These are phyloP conservation scores for Mentha longifolia DNA, from an alignment of 257 asterid genomes.

Conservation along the genomic window DNA sequence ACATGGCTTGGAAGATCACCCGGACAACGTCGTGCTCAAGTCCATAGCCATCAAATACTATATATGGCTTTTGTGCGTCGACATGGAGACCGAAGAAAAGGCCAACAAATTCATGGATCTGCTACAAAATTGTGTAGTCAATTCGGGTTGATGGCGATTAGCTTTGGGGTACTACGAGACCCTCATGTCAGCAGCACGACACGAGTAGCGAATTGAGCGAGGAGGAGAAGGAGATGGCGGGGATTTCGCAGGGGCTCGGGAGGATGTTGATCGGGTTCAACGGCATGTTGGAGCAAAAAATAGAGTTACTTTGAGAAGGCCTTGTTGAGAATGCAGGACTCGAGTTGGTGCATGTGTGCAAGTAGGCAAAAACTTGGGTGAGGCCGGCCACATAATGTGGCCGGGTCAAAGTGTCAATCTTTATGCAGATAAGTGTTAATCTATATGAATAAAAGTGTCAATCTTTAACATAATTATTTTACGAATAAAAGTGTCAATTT, in stretches of 20 bases:
- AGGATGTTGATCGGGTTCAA: slow-evolving; percentile 86
- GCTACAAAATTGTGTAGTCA: slow-evolving; percentile 70
- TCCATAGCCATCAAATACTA: too few relatives aligned
- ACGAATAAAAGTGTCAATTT: too few relatives aligned
- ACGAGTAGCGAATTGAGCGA: slow-evolving; percentile 86
- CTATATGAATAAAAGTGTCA: too few relatives aligned
- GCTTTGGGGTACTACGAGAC: slow-evolving; percentile 95
- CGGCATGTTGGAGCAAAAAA: slow-evolving; percentile 84
- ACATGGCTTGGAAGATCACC: too few relatives aligned
- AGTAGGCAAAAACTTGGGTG: too few relatives aligned
- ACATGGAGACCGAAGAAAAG: slow-evolving; percentile 85
- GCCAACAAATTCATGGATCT: slow-evolving; percentile 78
- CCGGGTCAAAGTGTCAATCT: too few relatives aligned
- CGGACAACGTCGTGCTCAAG: too few relatives aligned
- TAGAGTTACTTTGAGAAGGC: slow-evolving; percentile 93
- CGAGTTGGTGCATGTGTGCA: too few relatives aligned
- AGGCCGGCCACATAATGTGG: too few relatives aligned
- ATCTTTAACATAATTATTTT: too few relatives aligned
- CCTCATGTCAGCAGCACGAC: slow-evolving; percentile 92
- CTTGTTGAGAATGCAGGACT: slow-evolving; percentile 54
- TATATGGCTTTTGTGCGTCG: slow-evolving; percentile 73
- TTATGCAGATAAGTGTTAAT: too few relatives aligned
- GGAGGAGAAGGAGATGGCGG: slow-evolving; percentile 74
- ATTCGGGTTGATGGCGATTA: slow-evolving; percentile 91
- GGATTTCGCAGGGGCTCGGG: slow-evolving; percentile 81